Percentiles rank a stretch among this genome's conserved stretches.
Evolutionary conservation across 768 basidiomycete species (phyloP).

Genomic region (Tulasnella sp.): DNA sequence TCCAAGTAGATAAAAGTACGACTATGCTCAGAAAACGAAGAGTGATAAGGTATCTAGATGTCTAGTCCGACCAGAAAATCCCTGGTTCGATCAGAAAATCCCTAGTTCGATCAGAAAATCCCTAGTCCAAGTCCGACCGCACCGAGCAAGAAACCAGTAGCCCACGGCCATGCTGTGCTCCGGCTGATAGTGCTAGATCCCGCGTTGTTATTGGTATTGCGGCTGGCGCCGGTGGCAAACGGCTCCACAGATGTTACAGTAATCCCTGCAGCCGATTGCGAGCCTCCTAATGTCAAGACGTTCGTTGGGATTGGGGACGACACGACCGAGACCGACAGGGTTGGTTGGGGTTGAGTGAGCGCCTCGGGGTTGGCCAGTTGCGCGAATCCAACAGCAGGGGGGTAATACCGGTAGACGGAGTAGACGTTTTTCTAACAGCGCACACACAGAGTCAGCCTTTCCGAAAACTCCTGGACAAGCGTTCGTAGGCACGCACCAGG

Average conservation of each 20-base stretch:
- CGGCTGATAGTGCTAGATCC: background rate
- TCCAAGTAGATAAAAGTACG: background rate
- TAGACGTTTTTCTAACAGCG: constrained; percentile 28
- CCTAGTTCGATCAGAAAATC: background rate
- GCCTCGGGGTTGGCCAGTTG: background rate
- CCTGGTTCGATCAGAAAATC: too few species aligned
- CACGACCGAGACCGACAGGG: background rate
- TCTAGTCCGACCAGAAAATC: too few species aligned
- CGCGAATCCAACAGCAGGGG: constrained; percentile 27
- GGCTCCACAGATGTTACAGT: background rate
- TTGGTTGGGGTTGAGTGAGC: background rate
- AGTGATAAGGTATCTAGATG: background rate
- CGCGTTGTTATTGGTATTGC: background rate
- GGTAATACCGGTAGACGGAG: constrained; percentile 26
- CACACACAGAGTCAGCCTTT: background rate
- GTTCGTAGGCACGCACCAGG: constrained; percentile 8
- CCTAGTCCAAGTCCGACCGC: constrained; percentile 1
- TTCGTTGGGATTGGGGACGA: background rate
- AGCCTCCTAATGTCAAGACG: background rate
- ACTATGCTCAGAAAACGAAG: background rate
- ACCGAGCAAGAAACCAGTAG: background rate
- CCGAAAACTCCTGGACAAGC: background rate
- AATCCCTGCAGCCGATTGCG: background rate
- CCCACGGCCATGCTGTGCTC: background rate
- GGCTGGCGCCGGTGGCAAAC: background rate